Percentiles rank a stretch among this genome's conserved stretches.
Conservation (phyloP, 768 basidiomycete genomes). For the Pleurotus pulmonarius region DNA sequence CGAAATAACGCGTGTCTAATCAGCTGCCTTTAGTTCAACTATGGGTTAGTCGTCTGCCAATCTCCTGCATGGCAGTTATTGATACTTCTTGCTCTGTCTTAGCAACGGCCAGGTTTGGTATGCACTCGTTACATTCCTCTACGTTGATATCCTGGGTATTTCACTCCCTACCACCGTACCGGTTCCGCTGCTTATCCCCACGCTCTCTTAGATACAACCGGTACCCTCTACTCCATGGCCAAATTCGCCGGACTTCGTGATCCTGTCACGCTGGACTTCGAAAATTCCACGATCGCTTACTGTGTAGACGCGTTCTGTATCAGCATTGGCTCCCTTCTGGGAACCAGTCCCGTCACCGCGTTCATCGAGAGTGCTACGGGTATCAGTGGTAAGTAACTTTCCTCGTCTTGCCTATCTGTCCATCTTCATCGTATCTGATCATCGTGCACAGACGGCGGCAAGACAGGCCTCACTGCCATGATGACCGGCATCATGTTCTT, state of each 20-base stretch:
- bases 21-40: constrained; percentile 39
- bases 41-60: constrained; percentile 24
- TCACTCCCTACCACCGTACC: constrained; percentile 3
- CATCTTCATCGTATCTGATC: neutral
- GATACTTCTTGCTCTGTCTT: neutral
- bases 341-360: constrained; percentile 78
- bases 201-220: constrained; percentile 40
- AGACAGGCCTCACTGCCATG: constrained; percentile 81
- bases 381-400: constrained; percentile 51
- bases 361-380: constrained; percentile 83
- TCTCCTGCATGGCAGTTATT: neutral
- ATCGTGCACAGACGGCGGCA: constrained; percentile 67
- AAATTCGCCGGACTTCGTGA: constrained; percentile 88
- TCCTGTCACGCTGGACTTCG: constrained; percentile 82
- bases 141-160: constrained; percentile 79
- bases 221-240: constrained; percentile 88
- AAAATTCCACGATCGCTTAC: constrained; percentile 78
- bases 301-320: constrained; percentile 81
- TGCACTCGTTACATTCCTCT: constrained; percentile 84
- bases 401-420: neutral
- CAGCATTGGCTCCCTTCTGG: constrained; percentile 76
- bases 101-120: constrained; percentile 81
- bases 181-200: neutral
- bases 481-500: constrained; percentile 74
- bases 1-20: constrained; percentile 8